Evolutionary conservation across 169 alveolate species (phyloP), one percentile per base, ranked within the genome.

Genomic region (Eimeria acervulina): DNA sequence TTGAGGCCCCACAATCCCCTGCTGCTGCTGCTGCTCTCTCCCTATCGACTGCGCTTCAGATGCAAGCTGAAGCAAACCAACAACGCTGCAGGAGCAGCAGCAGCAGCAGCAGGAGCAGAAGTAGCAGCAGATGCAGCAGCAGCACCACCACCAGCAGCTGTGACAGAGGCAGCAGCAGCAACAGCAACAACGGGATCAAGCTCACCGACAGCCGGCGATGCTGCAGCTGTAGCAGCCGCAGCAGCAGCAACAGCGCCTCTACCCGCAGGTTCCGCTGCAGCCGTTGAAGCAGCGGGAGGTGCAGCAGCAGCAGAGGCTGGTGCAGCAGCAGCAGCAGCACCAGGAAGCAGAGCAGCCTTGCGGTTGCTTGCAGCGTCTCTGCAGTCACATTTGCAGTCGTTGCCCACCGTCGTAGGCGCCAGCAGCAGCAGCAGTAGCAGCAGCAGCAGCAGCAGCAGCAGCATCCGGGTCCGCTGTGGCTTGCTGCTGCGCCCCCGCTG

Each of bases 401-500:
- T 38, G 31, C 68, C 38, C 15, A 44, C 90, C 5, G 42, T 15
- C 23, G 70, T 21, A 12, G 38, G 51, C 90, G 19, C 38, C 90
- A 23, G 90, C 33, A 42, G 90, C 90, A 23, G 90, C 90, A 19
- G 70, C 63, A 19, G 42, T 70, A 26, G 90, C 90, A 19, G 70
- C 63, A 26, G 42, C 90, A 26, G 90, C 70, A 23, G 90, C 70
- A 23, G 90, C 90, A 42, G 68, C 90, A 26, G 68, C 72, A 19
- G 70, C 63, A 19, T 10, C 66, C 66, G 66, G 28, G 72, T 47
- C 1, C 23, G 59, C 23, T 23, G 63, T 21, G 3, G 90, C 42
- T 23, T 80, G 90, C 90, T 80, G 63, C 68, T 80, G 90, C 47
- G 90, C 42, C 90, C 90, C 23, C 68, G 42, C 1, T 68, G 70